Base-by-base conservation (phyloP, 805 yeast genomes). In the Pichia deserticola region DNA sequence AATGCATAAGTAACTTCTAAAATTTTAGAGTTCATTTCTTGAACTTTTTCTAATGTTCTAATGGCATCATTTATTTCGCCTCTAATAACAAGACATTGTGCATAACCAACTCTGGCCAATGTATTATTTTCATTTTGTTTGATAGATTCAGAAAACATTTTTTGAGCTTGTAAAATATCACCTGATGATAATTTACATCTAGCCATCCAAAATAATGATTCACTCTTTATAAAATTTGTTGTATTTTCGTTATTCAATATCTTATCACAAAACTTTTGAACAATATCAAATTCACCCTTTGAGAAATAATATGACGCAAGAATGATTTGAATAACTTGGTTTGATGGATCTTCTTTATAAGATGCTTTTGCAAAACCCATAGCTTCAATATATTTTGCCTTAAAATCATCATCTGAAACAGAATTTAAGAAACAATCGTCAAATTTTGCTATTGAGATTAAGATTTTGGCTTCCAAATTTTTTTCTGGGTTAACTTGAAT, bases 141-240 rank as follows among this genome's bases (percentile, higher is more conserved):
- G 39, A 80, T 75, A 6, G 97, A 80, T 51, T 81, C 87, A 54
- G 83, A 82, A 64, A 87, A 92, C 58, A 74, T 71, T 49, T 75
- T 76, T 58, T 87, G 86, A 0, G 98, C 84, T 51, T 76, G 76
- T n/a, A 79, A 76, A 60, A 73, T 79, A 58, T 89, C 87, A 1
- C 71, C 68, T 30, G 75, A 63, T 7, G 72, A 73, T 57, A 83
- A 90, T 45, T 78, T 73, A 15, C 86, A 82, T 64, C 98, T 77
- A 4, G 89, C 99, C 49, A 82, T 72, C 98, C 97, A 93, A 58
- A 86, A 86, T 44, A 76, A 66, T 2, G 88, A 81, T 54, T 85
- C 90, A 34, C 86, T 76, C 27, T 71, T 60, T 3, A 82, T 63
- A 28, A 67, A 65, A 4, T 72, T 51, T 0, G 80, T 67, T 27